Percentiles rank a stretch among this genome's conserved stretches.
These are phyloP conservation scores for Epicoccum sorghinum DNA, from an alignment of 2,329 filamentous ascomycete genomes.

Conservation along the genomic window DNA sequence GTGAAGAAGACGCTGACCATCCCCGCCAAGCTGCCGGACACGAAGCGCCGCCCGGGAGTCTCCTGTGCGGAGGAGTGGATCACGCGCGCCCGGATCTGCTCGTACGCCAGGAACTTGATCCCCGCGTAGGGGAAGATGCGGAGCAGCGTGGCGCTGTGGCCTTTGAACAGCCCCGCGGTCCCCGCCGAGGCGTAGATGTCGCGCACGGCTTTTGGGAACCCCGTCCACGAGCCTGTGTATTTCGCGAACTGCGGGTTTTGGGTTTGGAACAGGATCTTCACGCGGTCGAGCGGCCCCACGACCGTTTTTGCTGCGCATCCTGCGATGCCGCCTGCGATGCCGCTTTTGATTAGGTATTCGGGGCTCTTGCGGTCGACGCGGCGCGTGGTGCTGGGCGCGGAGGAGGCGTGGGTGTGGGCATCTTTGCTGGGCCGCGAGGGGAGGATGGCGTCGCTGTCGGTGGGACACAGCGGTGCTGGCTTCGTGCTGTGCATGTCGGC, in stretches of 20 bases:
- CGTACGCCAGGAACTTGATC: slow-evolving; percentile 97
- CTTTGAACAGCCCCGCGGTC: slow-evolving; percentile 79
- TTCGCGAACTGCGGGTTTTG: slow-evolving; percentile 93
- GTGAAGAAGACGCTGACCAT: slow-evolving; percentile 94
- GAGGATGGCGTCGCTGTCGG: slow-evolving; percentile 60
- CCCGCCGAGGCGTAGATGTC: slow-evolving; percentile 84
- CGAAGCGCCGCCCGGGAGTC: slow-evolving; percentile 76
- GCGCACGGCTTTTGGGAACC: slow-evolving; percentile 79
- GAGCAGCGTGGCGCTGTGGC: slow-evolving; percentile 90
- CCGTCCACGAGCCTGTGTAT: slow-evolving; percentile 88
- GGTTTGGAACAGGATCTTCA: slow-evolving; percentile 98
- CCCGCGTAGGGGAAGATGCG: slow-evolving; percentile 97
- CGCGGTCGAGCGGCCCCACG: slow-evolving; percentile 92
- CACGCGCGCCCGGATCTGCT: slow-evolving; percentile 83
- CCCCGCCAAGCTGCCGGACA: slow-evolving; percentile 77
- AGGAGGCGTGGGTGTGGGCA: slow-evolving; percentile 4
- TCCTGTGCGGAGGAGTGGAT: slow-evolving; percentile 77
- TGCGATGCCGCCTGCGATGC: slow-evolving; percentile 85
- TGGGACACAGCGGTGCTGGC: slow-evolving; percentile 54
- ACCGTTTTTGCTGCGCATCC: slow-evolving; percentile 95
- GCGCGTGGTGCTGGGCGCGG: slow-evolving; percentile 40
- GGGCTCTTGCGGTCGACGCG: slow-evolving; percentile 72
- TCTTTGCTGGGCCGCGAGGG: slow-evolving; percentile 39
- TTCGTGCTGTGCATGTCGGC: slow-evolving; percentile 24
- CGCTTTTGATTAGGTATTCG: slow-evolving; percentile 84